Evolutionary conservation across 129 eudicot genomes (phyloP).

Genomic region (Smallanthus sonchifolius): DNA sequence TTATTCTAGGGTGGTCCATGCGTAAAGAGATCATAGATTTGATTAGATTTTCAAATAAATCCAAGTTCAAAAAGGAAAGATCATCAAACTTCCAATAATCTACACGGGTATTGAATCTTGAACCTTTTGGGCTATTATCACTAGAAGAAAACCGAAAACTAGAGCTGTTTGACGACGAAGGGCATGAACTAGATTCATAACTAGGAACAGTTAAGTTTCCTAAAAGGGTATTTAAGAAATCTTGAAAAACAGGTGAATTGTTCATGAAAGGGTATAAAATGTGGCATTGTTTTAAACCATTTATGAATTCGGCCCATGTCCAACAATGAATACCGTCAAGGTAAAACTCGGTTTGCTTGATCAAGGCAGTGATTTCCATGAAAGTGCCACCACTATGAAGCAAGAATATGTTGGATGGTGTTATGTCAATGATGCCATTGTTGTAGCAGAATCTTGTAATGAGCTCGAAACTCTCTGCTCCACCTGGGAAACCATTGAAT

Average conservation of each 20-base stretch:
- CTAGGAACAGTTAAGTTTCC: conserved; percentile 23
- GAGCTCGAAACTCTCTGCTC: conserved; percentile 54
- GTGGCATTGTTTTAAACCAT: conserved; percentile 47
- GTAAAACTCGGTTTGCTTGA: conserved; percentile 36
- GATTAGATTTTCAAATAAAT: conserved; percentile 33
- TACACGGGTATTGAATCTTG: conserved; percentile 15
- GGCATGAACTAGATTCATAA: conserved; percentile 26
- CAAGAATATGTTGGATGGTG: conserved; percentile 41
- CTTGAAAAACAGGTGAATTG: conserved; percentile 17
- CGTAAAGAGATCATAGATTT: conserved; percentile 39
- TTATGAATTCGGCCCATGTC: conserved; percentile 55
- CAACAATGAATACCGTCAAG: conserved; percentile 32
- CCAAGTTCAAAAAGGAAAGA: conserved; percentile 31
- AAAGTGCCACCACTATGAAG: conserved; percentile 46
- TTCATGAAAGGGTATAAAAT: conserved; percentile 13
- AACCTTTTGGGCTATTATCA: conserved; percentile 34
- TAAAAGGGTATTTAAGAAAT: conserved; percentile 36
- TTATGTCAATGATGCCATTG: conserved; percentile 42
- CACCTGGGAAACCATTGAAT: conserved; percentile 64
- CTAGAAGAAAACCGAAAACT: conserved; percentile 34
- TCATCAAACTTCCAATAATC: conserved; percentile 51
- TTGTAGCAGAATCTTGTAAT: conserved; percentile 55
- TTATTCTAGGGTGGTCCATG: conserved; percentile 38
- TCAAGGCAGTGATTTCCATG: conserved; percentile 47
- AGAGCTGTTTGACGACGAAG: conserved; percentile 41